Evolutionary conservation across 2,329 filamentous ascomycete species (phyloP), one percentile per base, ranked within the genome.

Genomic region (Leptographium procerum): DNA sequence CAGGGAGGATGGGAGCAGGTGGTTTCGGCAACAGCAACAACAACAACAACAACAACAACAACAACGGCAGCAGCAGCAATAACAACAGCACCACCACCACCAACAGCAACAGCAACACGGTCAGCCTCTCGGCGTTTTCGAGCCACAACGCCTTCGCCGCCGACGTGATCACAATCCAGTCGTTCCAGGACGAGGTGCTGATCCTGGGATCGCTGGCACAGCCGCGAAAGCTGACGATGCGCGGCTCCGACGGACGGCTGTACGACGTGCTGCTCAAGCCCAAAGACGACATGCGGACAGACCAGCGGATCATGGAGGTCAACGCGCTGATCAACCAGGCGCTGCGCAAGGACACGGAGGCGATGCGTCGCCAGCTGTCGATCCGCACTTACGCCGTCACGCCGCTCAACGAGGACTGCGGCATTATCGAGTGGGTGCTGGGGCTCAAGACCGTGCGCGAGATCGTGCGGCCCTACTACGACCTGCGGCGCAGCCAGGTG

Each of bases 291-390:
- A 81, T 99, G 28, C 87, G 94, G 55, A 99, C 95, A 64, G 95
- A 99, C 67, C 92, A 97, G 70, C 89, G 94, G 56, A 84, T 99
- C 24, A 99, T 99, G 91, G 95, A 99, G 69, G 99, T 99, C 77
- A 99, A 97, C 69, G 85, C 87, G 52, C 94, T 97, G 83, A 97
- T 99, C 75, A 99, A 99, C 69, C 83, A 94, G 60, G 90, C 92
- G 3, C 74, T 99, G 59, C 96, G 96, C 69, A 85, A 88, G 61
- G 91, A 97, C 66, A 86, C 91, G 2, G 91, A 96, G 68, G 89
- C 91, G 19, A 95, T 89, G 71, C 88, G 89, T 69, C 84, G 94
- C 19, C 88, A 94, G 63, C 80, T 99, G 58, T 95, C 95, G 70
- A 96, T 99, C 72, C 91, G 91, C 68, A 99, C 94, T 0, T 99